These are phyloP conservation scores for Mallotus repandus DNA, from an alignment of 441 rosid genomes.

Conservation along the genomic window DNA sequence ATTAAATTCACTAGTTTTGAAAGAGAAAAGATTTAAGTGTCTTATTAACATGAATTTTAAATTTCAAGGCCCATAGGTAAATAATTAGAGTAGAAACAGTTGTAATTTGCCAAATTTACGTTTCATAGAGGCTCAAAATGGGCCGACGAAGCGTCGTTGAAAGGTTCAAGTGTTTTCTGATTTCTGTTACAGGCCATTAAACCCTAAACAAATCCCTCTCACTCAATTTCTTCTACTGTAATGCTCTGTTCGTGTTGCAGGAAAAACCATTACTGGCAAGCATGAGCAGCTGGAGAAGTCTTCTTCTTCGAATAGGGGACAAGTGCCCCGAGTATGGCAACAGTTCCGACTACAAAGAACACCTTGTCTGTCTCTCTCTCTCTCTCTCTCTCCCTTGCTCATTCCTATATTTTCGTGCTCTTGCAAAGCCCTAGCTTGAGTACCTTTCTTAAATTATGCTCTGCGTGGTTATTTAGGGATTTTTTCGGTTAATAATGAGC, in stretches of 20 bases:
- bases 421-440: slow-evolving; percentile 37
- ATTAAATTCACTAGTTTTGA: too few relatives aligned
- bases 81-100: too few relatives aligned
- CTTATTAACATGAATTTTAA: too few relatives aligned
- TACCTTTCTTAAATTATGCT: neutral
- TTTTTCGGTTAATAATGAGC: neutral
- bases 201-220: slow-evolving; percentile 21
- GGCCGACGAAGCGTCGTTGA: neutral
- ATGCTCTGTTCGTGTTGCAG: neutral
- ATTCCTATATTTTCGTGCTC: neutral
- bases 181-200: slow-evolving; percentile 8
- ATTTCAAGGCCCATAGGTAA: too few relatives aligned
- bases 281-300: slow-evolving; percentile 86
- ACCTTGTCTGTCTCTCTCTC: slow-evolving; percentile 51
- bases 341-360: slow-evolving; percentile 79
- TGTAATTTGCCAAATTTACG: neutral
- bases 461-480: neutral
- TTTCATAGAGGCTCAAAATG: neutral
- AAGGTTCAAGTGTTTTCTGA: neutral
- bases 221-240: neutral
- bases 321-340: slow-evolving; percentile 77
- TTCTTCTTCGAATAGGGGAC: slow-evolving; percentile 93
- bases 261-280: neutral
- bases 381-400: slow-evolving; percentile 3
- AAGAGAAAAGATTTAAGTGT: too few relatives aligned